Conservation (phyloP, 75 land plant genomes). For the Adiantum capillusveneris region DNA sequence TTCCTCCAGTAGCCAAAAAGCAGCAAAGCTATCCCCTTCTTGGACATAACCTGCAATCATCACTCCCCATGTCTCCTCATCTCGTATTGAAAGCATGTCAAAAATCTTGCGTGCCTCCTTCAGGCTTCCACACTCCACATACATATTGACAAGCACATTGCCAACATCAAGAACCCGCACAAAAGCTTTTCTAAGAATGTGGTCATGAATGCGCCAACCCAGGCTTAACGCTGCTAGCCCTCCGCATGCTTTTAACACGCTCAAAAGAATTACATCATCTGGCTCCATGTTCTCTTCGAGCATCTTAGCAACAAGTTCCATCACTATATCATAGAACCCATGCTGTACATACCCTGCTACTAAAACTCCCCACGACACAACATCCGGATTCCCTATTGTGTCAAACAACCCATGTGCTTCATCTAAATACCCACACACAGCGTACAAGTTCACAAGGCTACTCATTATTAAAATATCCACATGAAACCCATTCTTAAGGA, state of each 20-base stretch:
- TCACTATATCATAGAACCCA: slow-evolving; percentile 1
- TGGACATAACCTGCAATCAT: slow-evolving; percentile 23
- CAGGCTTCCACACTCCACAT: slow-evolving; percentile 18
- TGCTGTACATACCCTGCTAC: slow-evolving; percentile 5
- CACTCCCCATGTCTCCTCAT: slow-evolving; percentile 23
- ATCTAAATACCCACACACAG: slow-evolving; percentile 12
- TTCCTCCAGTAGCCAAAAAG: slow-evolving; percentile 10
- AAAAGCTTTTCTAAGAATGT: background rate
- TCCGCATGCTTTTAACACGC: slow-evolving; percentile 13
- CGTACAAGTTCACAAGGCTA: slow-evolving; percentile 13
- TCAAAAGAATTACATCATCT: slow-evolving; percentile 8
- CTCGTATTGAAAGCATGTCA: slow-evolving; percentile 7
- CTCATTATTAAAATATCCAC: background rate
- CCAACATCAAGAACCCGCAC: background rate
- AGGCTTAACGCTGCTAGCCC: slow-evolving; percentile 5
- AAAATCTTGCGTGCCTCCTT: slow-evolving; percentile 11
- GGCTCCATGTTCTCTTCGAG: slow-evolving; percentile 5
- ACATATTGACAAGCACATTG: slow-evolving; percentile 20
- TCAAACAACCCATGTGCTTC: slow-evolving; percentile 11
- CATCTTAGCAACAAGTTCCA: slow-evolving; percentile 15
- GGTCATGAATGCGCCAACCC: no score
- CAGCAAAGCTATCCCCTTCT: slow-evolving; percentile 13
- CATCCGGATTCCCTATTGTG: slow-evolving; percentile 7
- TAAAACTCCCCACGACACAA: slow-evolving; percentile 16
- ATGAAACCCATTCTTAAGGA: no score